These are phyloP conservation scores for Mycogone perniciosa DNA, from an alignment of 2,329 filamentous ascomycete species.

Conservation along the genomic window DNA sequence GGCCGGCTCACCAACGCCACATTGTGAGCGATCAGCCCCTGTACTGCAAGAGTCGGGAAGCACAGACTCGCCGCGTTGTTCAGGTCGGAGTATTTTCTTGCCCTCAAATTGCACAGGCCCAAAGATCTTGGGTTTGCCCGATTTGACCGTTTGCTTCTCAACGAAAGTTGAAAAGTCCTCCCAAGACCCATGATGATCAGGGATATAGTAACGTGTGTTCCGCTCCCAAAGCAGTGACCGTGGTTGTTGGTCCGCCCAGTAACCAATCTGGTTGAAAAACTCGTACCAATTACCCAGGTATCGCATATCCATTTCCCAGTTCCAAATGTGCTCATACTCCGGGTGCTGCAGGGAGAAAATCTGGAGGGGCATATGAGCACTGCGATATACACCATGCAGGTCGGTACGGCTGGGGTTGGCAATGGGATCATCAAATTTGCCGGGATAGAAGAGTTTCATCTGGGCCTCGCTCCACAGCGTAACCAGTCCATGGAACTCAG, in stretches of 20 bases:
- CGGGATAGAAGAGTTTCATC: constrained; percentile 71
- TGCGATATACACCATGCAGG: constrained; percentile 64
- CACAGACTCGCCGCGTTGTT: constrained; percentile 45
- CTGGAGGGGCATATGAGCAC: constrained; percentile 56
- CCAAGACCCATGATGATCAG: constrained; percentile 62
- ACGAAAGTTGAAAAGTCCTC: constrained; percentile 64
- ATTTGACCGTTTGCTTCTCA: constrained; percentile 50
- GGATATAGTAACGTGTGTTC: constrained; percentile 70
- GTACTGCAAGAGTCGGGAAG: constrained; percentile 50
- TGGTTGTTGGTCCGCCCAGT: constrained; percentile 62
- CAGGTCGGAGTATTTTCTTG: constrained; percentile 40
- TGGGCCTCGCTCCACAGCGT: constrained; percentile 81
- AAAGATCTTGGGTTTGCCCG: constrained; percentile 55
- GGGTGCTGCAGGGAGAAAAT: constrained; percentile 58
- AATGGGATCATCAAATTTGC: constrained; percentile 63
- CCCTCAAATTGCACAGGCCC: constrained; percentile 55
- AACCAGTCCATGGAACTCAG: constrained; percentile 73
- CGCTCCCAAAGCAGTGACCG: constrained; percentile 73
- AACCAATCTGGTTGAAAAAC: constrained; percentile 60
- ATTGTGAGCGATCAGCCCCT: constrained; percentile 45
- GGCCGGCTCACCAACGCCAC: constrained; percentile 65
- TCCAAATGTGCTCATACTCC: constrained; percentile 62
- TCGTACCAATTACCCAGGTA: constrained; percentile 64
- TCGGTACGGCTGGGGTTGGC: constrained; percentile 50
- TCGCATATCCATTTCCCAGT: constrained; percentile 65